Evolutionary conservation across 495 filamentous ascomycete genomes (phyloP).

Genomic region (Xylaria telfairii): DNA sequence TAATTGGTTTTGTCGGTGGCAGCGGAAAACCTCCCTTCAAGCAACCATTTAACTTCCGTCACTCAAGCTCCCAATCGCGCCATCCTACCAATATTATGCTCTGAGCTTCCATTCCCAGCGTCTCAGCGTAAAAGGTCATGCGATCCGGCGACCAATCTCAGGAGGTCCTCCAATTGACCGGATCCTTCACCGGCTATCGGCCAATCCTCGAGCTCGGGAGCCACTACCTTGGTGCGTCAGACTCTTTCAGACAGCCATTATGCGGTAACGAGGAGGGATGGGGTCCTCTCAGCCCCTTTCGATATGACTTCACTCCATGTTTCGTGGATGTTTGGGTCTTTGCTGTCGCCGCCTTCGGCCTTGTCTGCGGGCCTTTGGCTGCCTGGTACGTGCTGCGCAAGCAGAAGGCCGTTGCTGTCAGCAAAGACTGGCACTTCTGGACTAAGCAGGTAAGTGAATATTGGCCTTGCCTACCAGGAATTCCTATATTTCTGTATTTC

Average conservation of each 20-base stretch:
- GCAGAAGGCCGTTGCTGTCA: slow-evolving; percentile 69
- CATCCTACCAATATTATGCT: slow-evolving; percentile 38
- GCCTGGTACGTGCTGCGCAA: slow-evolving; percentile 67
- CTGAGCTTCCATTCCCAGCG: slow-evolving; percentile 31
- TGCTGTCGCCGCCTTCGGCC: slow-evolving; percentile 74
- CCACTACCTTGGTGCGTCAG: slow-evolving; percentile 54
- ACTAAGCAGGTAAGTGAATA: slow-evolving; percentile 75
- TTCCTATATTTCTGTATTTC: neutral
- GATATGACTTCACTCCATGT: slow-evolving; percentile 95
- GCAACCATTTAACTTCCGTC: slow-evolving; percentile 33
- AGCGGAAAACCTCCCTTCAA: neutral
- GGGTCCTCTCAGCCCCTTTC: slow-evolving; percentile 83
- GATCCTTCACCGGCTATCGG: slow-evolving; percentile 60
- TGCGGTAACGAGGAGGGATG: slow-evolving; percentile 91
- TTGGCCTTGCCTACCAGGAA: neutral
- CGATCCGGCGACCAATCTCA: slow-evolving; percentile 45
- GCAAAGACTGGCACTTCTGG: slow-evolving; percentile 96
- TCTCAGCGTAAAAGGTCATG: slow-evolving; percentile 37
- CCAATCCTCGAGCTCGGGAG: slow-evolving; percentile 46
- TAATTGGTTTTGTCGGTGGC: slow-evolving; percentile 15
- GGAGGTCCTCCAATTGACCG: slow-evolving; percentile 55
- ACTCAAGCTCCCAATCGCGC: slow-evolving; percentile 34
- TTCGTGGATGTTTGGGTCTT: slow-evolving; percentile 89
- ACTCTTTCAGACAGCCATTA: slow-evolving; percentile 64
- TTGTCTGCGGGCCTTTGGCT: slow-evolving; percentile 76